Conservation (phyloP, 2,329 filamentous ascomycete species). For the Paradendryphiella salina region DNA sequence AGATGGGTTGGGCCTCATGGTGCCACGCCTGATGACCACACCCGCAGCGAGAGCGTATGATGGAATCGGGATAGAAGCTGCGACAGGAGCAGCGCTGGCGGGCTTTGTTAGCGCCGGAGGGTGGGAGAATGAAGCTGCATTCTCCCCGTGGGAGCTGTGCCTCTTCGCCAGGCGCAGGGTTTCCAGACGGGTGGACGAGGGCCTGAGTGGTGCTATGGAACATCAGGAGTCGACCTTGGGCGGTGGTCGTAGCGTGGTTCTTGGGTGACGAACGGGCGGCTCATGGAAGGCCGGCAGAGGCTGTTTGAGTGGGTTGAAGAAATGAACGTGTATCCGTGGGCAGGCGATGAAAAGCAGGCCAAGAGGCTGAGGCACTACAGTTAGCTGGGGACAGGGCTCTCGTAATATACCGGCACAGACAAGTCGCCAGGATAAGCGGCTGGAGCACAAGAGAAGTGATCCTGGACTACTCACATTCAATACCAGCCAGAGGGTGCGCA, state of each 20-base stretch:
- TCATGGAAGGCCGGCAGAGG: constrained; percentile 40
- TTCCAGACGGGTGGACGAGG: constrained; percentile 38
- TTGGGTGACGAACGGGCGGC: constrained; percentile 27
- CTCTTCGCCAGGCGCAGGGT: constrained; percentile 31
- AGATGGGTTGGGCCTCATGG: constrained; percentile 46
- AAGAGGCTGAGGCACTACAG: constrained; percentile 16
- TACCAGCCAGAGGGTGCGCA: constrained; percentile 28
- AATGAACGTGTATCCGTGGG: constrained; percentile 6
- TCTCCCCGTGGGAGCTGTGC: constrained; percentile 46
- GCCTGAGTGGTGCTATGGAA: constrained; percentile 42
- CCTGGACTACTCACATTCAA: constrained; percentile 29
- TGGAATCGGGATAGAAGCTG: constrained; percentile 48
- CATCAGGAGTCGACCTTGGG: constrained; percentile 41
- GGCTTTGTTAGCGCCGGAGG: constrained; percentile 26
- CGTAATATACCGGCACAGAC: constrained; percentile 38
- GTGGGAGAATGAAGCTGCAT: constrained; percentile 43
- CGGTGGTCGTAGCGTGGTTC: constrained; percentile 32
- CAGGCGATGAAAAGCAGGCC: constrained; percentile 13
- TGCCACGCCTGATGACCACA: constrained; percentile 55
- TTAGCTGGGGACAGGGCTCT: constrained; percentile 33
- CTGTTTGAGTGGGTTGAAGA: constrained; percentile 7
- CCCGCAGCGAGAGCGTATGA: constrained; percentile 49
- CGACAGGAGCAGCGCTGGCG: constrained; percentile 52
- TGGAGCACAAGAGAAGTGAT: constrained; percentile 42
- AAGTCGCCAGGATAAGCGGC: constrained; percentile 26